Base-by-base conservation (phyloP, 441 rosid species). In the Raphanus hybrid region DNA sequence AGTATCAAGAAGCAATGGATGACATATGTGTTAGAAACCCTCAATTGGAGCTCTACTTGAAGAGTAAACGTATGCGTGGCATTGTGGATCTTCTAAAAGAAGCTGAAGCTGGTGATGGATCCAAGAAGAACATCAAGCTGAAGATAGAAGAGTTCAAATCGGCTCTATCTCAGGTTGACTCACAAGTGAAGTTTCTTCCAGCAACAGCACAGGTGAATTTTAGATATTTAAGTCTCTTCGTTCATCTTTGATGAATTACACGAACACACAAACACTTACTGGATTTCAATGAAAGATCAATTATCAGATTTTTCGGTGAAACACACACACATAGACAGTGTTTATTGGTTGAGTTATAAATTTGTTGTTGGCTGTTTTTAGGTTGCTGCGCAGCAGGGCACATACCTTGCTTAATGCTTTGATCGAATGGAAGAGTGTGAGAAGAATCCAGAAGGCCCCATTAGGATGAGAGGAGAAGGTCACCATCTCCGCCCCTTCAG, bases 351-450 rank as follows among this genome's bases (percentile, higher is more conserved):
- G 59, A 15, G 23, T 54, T 54, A 15, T 54, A 54, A 54, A 23
- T 69, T 3, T 23, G 34, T 37, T 54, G 23, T 41, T 64, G 72
- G 43, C 2, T 45, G 67, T 66, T 61, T 80, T 2, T 50, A 96
- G 99, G 98, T 96, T 64, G 99, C 99, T 50, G 88, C 95, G 39
- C 98, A 96, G 83, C 97, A 93, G 84, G 99, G 98, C 15, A 16
- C 82, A 1, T 96, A 96, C 85, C 94, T 96, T 41, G 98, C 98
- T 8, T 87, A 82, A 65, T 96, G 99, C 81, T 96, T 96, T 79
- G 93, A 92, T 76, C 92, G 98, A 1, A 96, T 92, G 96, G 98
- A 91, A 76, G 86, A 85, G 57, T 88, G 93, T n/a, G 97, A 88
- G 80, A 82, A 80, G 74, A 81, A 87, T 71, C 98, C 99, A 6